These are phyloP conservation scores for Narthecium ossifragum DNA, from an alignment of 106 monocot species.

Conservation along the genomic window DNA sequence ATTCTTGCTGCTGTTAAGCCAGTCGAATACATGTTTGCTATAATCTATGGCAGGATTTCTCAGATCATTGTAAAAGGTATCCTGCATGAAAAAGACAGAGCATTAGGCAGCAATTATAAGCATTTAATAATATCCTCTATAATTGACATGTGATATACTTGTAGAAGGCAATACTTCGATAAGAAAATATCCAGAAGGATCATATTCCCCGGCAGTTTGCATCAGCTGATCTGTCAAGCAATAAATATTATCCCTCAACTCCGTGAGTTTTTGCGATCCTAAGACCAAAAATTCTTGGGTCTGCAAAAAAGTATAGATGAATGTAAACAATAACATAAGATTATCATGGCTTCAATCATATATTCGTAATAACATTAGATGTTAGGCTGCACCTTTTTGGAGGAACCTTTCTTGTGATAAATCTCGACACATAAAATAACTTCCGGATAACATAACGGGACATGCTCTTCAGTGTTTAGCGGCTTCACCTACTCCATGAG, in stretches of 20 bases:
- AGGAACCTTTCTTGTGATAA: constrained; percentile 36
- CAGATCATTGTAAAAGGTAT: constrained; percentile 78
- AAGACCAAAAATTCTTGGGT: constrained; percentile 86
- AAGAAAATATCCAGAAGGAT: constrained; percentile 91
- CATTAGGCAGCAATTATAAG: not conserved
- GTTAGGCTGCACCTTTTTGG: constrained; percentile 28
- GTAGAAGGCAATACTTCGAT: constrained; percentile 52
- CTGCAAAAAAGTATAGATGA: constrained; percentile 29
- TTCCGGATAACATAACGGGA: constrained; percentile 60
- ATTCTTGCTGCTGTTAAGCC: constrained; percentile 52
- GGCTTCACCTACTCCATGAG: constrained; percentile 43
- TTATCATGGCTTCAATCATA: not conserved
- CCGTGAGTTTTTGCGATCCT: constrained; percentile 68
- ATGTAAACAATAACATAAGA: not conserved
- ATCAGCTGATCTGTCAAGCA: constrained; percentile 78
- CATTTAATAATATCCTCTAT: not conserved
- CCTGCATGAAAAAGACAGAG: constrained; percentile 26
- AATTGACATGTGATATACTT: not conserved
- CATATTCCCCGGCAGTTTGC: constrained; percentile 50
- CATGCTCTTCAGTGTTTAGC: constrained; percentile 21
- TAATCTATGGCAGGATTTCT: constrained; percentile 70
- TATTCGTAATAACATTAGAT: not conserved
- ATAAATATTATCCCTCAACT: constrained; percentile 80
- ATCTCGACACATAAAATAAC: constrained; percentile 79
- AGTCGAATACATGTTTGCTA: constrained; percentile 70